Evolutionary conservation across 148 eudicot genomes (phyloP).

Genomic region (Rhododendron henanense): DNA sequence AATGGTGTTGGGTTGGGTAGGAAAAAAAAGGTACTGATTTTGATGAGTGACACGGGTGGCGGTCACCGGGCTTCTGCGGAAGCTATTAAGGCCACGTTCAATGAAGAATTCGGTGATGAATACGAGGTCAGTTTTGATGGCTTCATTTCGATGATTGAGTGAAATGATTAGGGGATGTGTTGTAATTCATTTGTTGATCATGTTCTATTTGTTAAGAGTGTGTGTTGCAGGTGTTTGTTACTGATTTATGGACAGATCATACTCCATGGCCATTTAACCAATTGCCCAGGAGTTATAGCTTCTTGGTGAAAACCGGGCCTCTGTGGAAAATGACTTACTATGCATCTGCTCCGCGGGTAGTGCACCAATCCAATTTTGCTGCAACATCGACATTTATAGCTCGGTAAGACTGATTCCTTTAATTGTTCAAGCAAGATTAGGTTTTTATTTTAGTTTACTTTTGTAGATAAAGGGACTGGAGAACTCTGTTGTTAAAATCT

Average conservation of each 20-base stretch:
- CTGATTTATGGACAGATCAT: conserved; percentile 96
- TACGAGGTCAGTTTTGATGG: conserved; percentile 54
- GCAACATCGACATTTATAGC: neutral
- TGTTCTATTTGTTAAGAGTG: conserved; percentile 38
- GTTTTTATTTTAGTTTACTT: neutral
- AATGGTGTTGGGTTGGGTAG: conserved; percentile 36
- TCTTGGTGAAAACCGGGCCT: conserved; percentile 37
- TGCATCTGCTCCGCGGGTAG: neutral
- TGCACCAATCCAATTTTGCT: neutral
- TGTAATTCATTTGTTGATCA: conserved; percentile 28
- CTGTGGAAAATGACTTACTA: neutral
- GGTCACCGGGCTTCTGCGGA: conserved; percentile 99
- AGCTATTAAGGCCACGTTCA: conserved; percentile 80
- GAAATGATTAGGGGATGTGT: neutral
- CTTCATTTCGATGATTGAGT: neutral
- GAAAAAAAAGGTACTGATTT: conserved; percentile 78
- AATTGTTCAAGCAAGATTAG: neutral
- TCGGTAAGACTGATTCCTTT: neutral
- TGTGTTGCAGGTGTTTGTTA: conserved; percentile 81
- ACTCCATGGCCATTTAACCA: conserved; percentile 98
- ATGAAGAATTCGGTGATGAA: conserved; percentile 75
- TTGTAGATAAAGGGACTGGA: neutral
- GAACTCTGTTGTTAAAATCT: neutral
- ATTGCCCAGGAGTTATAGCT: conserved; percentile 91
- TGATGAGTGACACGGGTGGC: conserved; percentile 99